Evolutionary conservation across 495 filamentous ascomycete genomes (phyloP), one percentile per base, ranked within the genome.

Genomic region (Filosporella fistucella): DNA sequence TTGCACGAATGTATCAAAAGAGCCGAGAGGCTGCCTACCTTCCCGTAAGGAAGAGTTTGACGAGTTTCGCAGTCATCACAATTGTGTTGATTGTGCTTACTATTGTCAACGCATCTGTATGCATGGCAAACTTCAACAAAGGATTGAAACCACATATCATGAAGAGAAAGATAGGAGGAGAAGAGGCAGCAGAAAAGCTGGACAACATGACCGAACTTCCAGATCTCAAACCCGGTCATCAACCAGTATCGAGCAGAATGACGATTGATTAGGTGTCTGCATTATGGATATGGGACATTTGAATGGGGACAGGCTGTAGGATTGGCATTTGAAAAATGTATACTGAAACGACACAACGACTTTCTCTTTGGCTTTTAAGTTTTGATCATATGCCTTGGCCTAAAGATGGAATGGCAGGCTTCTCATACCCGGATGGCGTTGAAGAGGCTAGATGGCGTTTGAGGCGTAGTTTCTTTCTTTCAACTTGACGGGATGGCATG

Each of bases 11-110:
- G 82, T 98, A 94, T 69, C 76, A 79, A 48, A 65, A 72, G 13
- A 55, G 55, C 12, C 70, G 68, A n/a, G 61, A 55, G 22, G 24
- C 62, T 5, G 62, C 71, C 47, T 98, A 96, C 66, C 47, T 72
- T 20, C 80, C 91, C 0, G 90, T 89, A 14, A 78, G 82, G 35
- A 78, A 80, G 45, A 86, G 81, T 33, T 74, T 98, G 59, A 97
- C 93, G 17, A 86, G 86, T 51, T 98, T 98, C 66, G 90, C 93
- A 42, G 80, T 95, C 47, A 85, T 98, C 57, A 96, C 94, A 17
- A 80, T 98, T 24, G 58, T 93, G 22, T 70, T 96, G 50, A 90
- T 98, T 57, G 69, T 95, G 32, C 63, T 88, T 43, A 98, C 93
- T 43, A 97, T 98, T 57, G 71, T 82, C 68, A 90, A 95, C 49